Evolutionary conservation across 352 stramenopile genomes (phyloP), one percentile per base, ranked within the genome.

Genomic region (Phytophthora multivora): DNA sequence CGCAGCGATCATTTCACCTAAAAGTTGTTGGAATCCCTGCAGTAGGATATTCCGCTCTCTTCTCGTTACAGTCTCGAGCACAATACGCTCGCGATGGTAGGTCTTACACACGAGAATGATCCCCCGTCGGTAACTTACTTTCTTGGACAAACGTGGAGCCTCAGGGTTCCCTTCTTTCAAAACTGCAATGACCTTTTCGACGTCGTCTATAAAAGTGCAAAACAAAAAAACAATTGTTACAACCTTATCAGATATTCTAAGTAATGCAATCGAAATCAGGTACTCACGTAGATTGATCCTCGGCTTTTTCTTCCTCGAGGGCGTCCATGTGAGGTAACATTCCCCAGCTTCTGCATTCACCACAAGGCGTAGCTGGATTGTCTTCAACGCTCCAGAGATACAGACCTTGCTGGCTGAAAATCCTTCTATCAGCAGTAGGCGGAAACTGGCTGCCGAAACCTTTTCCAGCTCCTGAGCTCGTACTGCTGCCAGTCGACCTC

Each of bases 311-410:
- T 93, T 93, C 41, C 81, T 69, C 12, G 84, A 93, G 21, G 84
- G 84, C 10, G 68, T 78, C 84, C 84, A 93, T 40, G 80, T 90
- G 15, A 93, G 67, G 41, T 88, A 90, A 51, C 75, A 90, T 49
- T 88, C 80, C 8, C 81, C 70, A 10, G 61, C 51, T 5, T 76
- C 53, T 7, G 59, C 3, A 31, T 86, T 71, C 25, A 83, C 50
- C 7, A 89, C 80, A 25, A 90, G 54, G 16, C 70, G 67, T 13
- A 91, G 65, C 35, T 84, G 70, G 19, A 93, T 73, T 25, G 69
- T 84, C 70, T 93, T 91, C 50, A 91, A 68, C 25, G 60, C 60
- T 2, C 82, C 84, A 2, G 68, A 80, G 57, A 90, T 87, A n/a
- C 72, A 86, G 10, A 91, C 84, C 42, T 90, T 93, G 59, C 79